phyloP scores from a whole-genome alignment of 2,329 filamentous ascomycete genomes.

The Colletotrichum aenigma region DNA sequence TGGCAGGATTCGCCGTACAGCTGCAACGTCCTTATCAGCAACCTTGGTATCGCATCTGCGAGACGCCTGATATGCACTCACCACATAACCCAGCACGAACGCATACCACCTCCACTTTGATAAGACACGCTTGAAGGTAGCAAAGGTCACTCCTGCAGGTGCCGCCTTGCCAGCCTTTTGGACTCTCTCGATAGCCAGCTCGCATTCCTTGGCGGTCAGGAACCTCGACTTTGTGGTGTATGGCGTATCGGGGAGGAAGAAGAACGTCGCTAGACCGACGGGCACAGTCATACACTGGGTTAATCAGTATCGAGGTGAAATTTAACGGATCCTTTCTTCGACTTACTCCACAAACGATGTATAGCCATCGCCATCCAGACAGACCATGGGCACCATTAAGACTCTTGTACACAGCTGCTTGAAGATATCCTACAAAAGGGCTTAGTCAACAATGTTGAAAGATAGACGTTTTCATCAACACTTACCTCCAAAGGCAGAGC shows the following conservation, averaged over 20 bases:
- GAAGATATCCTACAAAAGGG: constrained; percentile 47
- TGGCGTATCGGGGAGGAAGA: constrained; percentile 14
- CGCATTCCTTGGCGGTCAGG: background rate
- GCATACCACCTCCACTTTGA: constrained; percentile 21
- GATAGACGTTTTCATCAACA: background rate
- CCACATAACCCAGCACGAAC: constrained; percentile 24
- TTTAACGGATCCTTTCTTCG: background rate
- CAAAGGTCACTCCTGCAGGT: constrained; percentile 16
- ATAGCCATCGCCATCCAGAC: constrained; percentile 43
- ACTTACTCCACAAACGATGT: constrained; percentile 40
- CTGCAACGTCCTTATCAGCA: background rate
- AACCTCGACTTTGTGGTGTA: constrained; percentile 3
- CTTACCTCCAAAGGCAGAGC: constrained; percentile 51
- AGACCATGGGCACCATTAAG: constrained; percentile 51
- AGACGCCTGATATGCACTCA: background rate
- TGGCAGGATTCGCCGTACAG: constrained; percentile 9
- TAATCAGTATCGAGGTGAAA: background rate
- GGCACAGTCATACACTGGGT: constrained; percentile 21
- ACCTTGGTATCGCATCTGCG: background rate
- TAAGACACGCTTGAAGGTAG: constrained; percentile 19
- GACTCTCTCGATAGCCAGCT: constrained; percentile 1
- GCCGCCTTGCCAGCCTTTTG: constrained; percentile 19
- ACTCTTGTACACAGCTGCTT: constrained; percentile 56
- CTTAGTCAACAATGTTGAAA: background rate
- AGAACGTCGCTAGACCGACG: constrained; percentile 9